These are phyloP conservation scores for Aspergillus novoparasiticus DNA, from an alignment of 2,329 filamentous ascomycete species.

Conservation along the genomic window DNA sequence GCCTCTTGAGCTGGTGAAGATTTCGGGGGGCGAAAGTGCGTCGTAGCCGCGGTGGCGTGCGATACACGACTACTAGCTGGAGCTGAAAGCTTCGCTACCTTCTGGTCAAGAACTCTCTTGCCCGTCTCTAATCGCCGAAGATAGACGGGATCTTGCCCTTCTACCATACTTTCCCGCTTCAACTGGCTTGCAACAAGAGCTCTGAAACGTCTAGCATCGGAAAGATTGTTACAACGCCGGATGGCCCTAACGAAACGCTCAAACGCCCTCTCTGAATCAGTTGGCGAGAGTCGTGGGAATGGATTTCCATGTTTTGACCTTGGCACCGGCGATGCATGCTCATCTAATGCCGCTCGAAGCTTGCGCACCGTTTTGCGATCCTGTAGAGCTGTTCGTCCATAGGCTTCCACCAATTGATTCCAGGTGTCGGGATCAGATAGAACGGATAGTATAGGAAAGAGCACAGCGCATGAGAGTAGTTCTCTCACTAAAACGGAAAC, in stretches of 20 bases:
- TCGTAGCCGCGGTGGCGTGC: conserved; percentile 30
- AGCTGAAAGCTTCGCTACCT: conserved; percentile 76
- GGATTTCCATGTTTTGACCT: conserved; percentile 65
- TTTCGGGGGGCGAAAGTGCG: conserved; percentile 36
- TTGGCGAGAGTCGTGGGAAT: conserved; percentile 77
- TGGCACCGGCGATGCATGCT: conserved; percentile 84
- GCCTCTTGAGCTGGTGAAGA: conserved; percentile 72
- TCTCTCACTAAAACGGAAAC: conserved; percentile 83
- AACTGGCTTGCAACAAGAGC: conserved; percentile 91
- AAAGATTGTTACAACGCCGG: conserved; percentile 83
- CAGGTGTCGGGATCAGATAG: conserved; percentile 92
- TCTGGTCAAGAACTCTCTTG: conserved; percentile 84
- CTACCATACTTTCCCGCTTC: conserved; percentile 76
- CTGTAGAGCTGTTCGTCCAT: conserved; percentile 82
- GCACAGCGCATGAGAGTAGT: conserved; percentile 87
- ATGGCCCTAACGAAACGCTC: conserved; percentile 92
- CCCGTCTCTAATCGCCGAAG: conserved; percentile 88
- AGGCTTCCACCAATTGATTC: conserved; percentile 94
- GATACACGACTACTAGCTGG: conserved; percentile 54
- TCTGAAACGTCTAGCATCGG: conserved; percentile 87
- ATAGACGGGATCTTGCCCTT: conserved; percentile 82
- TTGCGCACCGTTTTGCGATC: conserved; percentile 94
- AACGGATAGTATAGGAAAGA: conserved; percentile 77
- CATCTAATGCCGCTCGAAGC: conserved; percentile 85
- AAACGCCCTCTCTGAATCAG: conserved; percentile 88